Evolutionary conservation across 1,284 basidiomycete species (phyloP).

Genomic region (Athelia psychrophila): DNA sequence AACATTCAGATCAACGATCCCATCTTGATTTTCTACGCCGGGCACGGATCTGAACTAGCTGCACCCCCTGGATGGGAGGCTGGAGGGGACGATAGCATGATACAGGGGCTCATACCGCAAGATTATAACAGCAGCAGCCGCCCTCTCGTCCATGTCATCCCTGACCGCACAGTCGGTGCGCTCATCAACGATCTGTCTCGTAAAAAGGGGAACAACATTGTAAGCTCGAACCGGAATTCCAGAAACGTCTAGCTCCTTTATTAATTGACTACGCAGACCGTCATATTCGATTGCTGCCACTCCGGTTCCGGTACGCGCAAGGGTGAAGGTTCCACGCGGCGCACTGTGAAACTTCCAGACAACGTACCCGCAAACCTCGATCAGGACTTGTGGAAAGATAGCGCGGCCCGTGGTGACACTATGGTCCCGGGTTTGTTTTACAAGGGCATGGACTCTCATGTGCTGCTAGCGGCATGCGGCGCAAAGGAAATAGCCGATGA

Average conservation of each 20-base stretch:
- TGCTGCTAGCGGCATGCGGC: neutral
- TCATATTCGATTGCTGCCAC: slow-evolving; percentile 1
- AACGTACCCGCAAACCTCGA: neutral
- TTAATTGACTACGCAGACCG: neutral
- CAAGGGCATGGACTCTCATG: neutral
- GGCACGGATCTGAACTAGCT: slow-evolving; percentile 1
- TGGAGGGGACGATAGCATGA: neutral
- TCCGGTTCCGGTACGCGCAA: neutral
- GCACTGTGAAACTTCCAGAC: neutral
- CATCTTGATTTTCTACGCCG: slow-evolving; percentile 9
- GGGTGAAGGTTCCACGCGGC: neutral
- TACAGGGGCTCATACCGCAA: slow-evolving; percentile 3
- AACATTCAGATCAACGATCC: slow-evolving; percentile 1
- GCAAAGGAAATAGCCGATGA: neutral
- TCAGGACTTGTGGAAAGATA: neutral
- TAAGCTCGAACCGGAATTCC: neutral
- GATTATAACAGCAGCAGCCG: neutral
- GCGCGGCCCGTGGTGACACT: neutral
- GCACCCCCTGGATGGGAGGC: slow-evolving; percentile 2
- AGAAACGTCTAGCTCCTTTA: neutral
- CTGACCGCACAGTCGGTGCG: neutral
- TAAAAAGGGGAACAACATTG: neutral
- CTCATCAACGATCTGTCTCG: neutral
- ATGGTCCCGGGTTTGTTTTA: neutral
- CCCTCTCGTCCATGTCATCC: neutral